Conservation (phyloP, 257 asterid species). For the Primulina tabacum region DNA sequence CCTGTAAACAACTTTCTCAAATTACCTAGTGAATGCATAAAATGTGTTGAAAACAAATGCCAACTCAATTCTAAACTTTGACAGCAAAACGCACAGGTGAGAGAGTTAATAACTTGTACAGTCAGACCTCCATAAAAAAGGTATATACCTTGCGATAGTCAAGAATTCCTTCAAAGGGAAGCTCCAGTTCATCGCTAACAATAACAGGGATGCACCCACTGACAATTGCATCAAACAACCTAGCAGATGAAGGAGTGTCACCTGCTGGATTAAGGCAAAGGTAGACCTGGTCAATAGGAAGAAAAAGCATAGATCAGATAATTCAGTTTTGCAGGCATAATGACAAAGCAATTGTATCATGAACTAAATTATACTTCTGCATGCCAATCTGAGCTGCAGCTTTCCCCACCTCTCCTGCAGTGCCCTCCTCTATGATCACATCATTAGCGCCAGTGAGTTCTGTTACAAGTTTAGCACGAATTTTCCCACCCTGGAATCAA, state of each 20-base stretch:
- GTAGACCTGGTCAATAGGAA: slow-evolving; percentile 59
- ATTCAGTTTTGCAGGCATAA: slow-evolving; percentile 17
- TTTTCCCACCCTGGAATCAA: slow-evolving; percentile 84
- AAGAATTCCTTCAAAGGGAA: slow-evolving; percentile 96
- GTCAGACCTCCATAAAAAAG: slow-evolving; percentile 18
- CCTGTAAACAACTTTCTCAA: slow-evolving; percentile 5
- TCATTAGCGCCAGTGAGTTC: slow-evolving; percentile 70
- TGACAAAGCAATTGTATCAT: slow-evolving; percentile 11
- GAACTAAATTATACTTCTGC: slow-evolving; percentile 64
- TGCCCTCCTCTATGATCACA: slow-evolving; percentile 86
- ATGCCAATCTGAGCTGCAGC: slow-evolving; percentile 93
- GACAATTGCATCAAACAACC: slow-evolving; percentile 92
- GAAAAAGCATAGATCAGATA: slow-evolving; percentile 25
- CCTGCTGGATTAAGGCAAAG: slow-evolving; percentile 97
- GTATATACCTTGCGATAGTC: slow-evolving; percentile 78
- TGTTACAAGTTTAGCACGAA: slow-evolving; percentile 79
- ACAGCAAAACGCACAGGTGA: slow-evolving; percentile 8
- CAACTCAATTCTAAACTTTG: slow-evolving; percentile 13
- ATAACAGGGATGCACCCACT: slow-evolving; percentile 98
- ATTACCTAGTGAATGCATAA: slow-evolving; percentile 18
- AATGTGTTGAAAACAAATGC: slow-evolving; percentile 3
- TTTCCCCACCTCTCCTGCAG: slow-evolving; percentile 85
- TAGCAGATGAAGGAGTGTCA: slow-evolving; percentile 98
- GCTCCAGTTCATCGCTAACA: slow-evolving; percentile 95
- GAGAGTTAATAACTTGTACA: slow-evolving; percentile 18